Evolutionary conservation across 2,329 filamentous ascomycete genomes (phyloP).

Genomic region (Colletotrichum siamense): DNA sequence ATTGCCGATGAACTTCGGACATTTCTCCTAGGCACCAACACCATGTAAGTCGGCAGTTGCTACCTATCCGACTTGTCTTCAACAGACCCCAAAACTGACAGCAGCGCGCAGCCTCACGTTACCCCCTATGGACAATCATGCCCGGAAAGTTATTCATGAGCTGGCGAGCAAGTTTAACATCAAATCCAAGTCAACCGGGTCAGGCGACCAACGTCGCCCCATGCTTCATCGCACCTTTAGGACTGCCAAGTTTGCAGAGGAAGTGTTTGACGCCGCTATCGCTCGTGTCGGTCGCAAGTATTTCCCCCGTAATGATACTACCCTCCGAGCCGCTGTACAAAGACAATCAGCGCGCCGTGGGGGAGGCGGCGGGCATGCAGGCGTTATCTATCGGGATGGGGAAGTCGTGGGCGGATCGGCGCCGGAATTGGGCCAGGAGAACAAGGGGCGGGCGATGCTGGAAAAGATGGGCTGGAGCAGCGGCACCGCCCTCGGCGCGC

Average conservation of each 20-base stretch:
- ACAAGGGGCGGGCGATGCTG: conserved; percentile 84
- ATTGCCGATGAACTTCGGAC: conserved; percentile 73
- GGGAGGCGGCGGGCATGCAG: conserved; percentile 34
- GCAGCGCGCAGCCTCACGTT: conserved; percentile 64
- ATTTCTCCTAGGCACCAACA: conserved; percentile 67
- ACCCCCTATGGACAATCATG: conserved; percentile 82
- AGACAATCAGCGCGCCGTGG: conserved; percentile 11
- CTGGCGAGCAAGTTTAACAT: conserved; percentile 77
- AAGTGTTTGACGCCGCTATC: conserved; percentile 55
- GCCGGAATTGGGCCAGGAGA: conserved; percentile 81
- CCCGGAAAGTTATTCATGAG: conserved; percentile 81
- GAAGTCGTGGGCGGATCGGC: conserved; percentile 87
- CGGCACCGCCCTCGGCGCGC: conserved; percentile 82
- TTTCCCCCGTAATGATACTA: conserved; percentile 56
- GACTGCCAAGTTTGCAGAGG: conserved; percentile 67
- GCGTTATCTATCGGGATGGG: conserved; percentile 75
- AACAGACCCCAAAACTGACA: not conserved
- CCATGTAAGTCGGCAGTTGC: conserved; percentile 1
- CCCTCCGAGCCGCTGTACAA: not conserved
- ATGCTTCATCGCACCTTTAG: conserved; percentile 76
- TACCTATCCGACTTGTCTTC: not conserved
- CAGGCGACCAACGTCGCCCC: conserved; percentile 75
- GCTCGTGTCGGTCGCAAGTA: conserved; percentile 57
- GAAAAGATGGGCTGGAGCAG: conserved; percentile 98
- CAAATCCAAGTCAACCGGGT: conserved; percentile 84